phyloP scores from a whole-genome alignment of 805 yeast genomes.

The Schwanniomyces occidentalis region DNA sequence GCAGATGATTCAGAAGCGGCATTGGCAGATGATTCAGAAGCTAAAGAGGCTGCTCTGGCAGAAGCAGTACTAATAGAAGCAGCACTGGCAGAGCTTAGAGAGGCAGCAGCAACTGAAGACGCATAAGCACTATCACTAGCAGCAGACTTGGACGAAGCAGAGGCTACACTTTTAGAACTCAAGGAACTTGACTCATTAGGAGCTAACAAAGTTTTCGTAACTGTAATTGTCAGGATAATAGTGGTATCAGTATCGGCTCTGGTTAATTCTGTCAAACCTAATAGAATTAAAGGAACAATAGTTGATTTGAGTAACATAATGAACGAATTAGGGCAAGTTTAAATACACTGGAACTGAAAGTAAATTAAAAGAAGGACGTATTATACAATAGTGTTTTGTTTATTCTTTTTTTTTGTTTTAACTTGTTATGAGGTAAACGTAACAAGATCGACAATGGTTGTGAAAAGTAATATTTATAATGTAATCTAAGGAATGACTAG shows the following conservation, averaged over 20 bases:
- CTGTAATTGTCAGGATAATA: constrained; percentile 42
- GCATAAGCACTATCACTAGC: constrained; percentile 12
- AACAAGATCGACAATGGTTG: too few species aligned
- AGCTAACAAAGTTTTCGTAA: constrained; percentile 46
- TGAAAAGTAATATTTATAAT: too few species aligned
- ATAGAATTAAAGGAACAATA: constrained; percentile 12
- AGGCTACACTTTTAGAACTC: constrained; percentile 20
- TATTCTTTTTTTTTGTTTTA: too few species aligned
- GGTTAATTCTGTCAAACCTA: constrained; percentile 15
- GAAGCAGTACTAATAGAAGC: constrained; percentile 9
- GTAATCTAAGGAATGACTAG: constrained; percentile 7
- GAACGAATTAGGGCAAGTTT: too few species aligned
- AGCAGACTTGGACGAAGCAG: constrained; percentile 13
- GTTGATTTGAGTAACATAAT: constrained; percentile 16
- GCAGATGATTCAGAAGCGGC: constrained; percentile 12
- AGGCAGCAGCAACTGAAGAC: constrained; percentile 14
- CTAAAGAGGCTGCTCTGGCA: constrained; percentile 7
- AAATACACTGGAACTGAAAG: too few species aligned
- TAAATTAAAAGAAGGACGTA: too few species aligned
- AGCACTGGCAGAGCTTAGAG: constrained; percentile 12
- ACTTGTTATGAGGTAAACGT: too few species aligned
- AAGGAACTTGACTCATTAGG: constrained; percentile 44
- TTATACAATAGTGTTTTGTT: too few species aligned
- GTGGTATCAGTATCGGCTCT: constrained; percentile 44
- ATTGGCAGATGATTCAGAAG: constrained; percentile 7